Base-by-base conservation (phyloP, 169 alveolate genomes). In the Cryptosporidium parvum region DNA sequence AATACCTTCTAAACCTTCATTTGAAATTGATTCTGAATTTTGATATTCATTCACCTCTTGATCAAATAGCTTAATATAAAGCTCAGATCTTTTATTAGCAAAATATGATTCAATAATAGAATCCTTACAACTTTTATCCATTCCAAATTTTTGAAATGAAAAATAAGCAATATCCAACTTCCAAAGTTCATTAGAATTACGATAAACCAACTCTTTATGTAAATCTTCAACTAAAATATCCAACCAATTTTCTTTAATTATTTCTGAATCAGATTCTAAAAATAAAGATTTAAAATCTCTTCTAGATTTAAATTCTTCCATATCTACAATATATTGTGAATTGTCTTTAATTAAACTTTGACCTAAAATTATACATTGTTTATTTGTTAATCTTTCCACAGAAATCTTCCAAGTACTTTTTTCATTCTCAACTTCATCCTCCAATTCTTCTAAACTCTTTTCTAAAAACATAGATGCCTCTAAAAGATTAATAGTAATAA, bases 161-260 rank as follows among this genome's bases (percentile, higher is more conserved):
- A 80, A 37, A 37, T 61, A 80, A 1, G 89, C 89, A 39, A 80
- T 48, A 51, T 80, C 89, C 45, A 80, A 29, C 62, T 80, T 80
- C 75, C 89, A 62, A 35, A 80, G 59, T 33, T 80, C 80, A 42
- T 62, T 33, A 26, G 58, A 26, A n/a, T 80, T 80, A 31, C 53
- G 51, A 16, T 1, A 18, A n/a, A 26, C 10, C 26, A 80, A 14
- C 26, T 65, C 75, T 35, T n/a, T 48, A 26, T 62, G 16, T 8
- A 80, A 16, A 14, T 80, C 56, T 21, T 80, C 53, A n/a, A 65
- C 89, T 23, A 80, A 31, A 29, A 62, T 12, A 65, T 80, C 89
- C 62, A 56, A 10, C 67, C 67, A 56, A n/a, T 56, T 56, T 26
- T 56, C 37, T 37, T 26, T 56, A n/a, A 56, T 16, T 12, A 48